Evolutionary conservation across 176 grass and related monocot genomes (phyloP), one percentile per base, ranked within the genome.

Genomic region (Rhynchospora tenuis): DNA sequence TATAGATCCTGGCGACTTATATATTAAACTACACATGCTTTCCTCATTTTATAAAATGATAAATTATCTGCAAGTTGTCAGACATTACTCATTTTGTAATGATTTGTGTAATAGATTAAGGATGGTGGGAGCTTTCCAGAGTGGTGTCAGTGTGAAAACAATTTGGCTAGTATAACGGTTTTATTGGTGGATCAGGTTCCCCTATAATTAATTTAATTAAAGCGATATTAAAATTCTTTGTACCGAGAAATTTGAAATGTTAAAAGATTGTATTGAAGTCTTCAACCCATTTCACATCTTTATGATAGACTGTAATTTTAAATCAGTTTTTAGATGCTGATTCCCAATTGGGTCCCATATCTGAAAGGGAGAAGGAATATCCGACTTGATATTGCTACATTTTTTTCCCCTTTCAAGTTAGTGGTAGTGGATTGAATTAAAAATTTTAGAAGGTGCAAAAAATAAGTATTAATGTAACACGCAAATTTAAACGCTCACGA

Each of bases 81-180:
- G 62, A 29, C 11, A 42, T 29, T 31, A 43, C 65, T 43, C 33
- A 69, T 44, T 42, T 69, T 70, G 17, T 70, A 70, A n/a, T 70
- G 33, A 20, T 19, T 69, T 43, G 33, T n/a, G 33, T 70, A 70
- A 44, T 44, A 70, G 43, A 44, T 45, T 70, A 70, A 70, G 66
- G n/a, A 70, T 70, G 66, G 7, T 44, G 17, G 15, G 33, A 70
- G 66, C 33, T 43, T 70, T 44, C 31, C 29, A 68, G 31, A 68
- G 65, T 66, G 63, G 63, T 31, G 63, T 68, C 65, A 69, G 64
- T 68, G 27, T 68, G 64, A 68, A 69, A 69, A 19, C 65, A 68
- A 68, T 17, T 42, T 42, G 29, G 29, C 14, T 22, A 69, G 64
- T 14, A 68, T 68, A 68, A 68, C 64, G 64, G 64, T 68, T 68